These are phyloP conservation scores for Auxenochlorella protothecoides DNA, from an alignment of 139 green algal species.

Conservation along the genomic window DNA sequence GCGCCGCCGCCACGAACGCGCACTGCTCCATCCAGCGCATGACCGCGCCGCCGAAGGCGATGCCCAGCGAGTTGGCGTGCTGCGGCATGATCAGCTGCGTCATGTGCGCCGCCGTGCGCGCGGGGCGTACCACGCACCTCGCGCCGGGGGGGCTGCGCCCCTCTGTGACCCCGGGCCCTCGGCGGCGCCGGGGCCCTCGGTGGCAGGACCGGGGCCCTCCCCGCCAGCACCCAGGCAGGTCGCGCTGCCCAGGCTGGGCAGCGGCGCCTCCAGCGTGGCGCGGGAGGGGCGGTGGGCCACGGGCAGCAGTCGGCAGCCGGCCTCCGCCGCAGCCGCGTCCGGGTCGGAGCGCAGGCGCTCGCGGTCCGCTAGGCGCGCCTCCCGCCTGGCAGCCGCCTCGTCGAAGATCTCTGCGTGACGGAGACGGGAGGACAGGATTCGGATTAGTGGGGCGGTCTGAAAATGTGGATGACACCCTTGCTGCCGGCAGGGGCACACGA, in stretches of 20 bases:
- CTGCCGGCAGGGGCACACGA: too few relatives aligned
- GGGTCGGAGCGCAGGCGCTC: constrained; percentile 10
- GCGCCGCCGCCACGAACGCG: constrained; percentile 61
- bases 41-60: constrained; percentile 69
- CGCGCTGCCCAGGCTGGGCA: constrained; percentile 17
- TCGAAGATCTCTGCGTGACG: constrained; percentile 23
- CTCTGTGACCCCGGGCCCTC: not conserved
- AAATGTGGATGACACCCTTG: too few relatives aligned
- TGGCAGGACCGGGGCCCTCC: not conserved
- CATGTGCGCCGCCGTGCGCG: constrained; percentile 53
- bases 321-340: constrained; percentile 3
- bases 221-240: not conserved
- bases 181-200: not conserved
- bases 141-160: too few relatives aligned
- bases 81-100: constrained; percentile 74
- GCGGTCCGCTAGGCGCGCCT: constrained; percentile 30
- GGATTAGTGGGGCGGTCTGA: too few relatives aligned
- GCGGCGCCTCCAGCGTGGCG: constrained; percentile 48
- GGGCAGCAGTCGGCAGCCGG: constrained; percentile 40
- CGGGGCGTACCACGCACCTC: constrained; percentile 25
- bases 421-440: too few relatives aligned
- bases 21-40: constrained; percentile 72
- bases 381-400: constrained; percentile 30
- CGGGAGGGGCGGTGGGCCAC: constrained; percentile 53
- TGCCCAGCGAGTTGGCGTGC: constrained; percentile 64